Evolutionary conservation across 306 rosid genomes (phyloP).

Genomic region (Vicia villosa): DNA sequence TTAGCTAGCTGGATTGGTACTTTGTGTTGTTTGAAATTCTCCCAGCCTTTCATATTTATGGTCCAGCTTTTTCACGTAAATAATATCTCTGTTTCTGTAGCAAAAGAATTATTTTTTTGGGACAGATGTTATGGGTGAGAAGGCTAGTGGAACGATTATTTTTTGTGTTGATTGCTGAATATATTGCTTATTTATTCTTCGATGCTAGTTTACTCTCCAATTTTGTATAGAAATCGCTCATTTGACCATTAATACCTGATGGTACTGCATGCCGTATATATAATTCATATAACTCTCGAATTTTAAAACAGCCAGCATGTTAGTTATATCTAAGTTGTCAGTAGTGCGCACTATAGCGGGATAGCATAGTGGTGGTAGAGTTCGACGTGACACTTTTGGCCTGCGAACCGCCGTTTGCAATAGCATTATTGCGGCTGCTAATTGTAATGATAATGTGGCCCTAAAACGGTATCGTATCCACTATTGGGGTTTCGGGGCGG

Average conservation of each 20-base stretch:
- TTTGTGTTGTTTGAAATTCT: slow-evolving; percentile 30
- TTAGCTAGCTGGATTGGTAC: slow-evolving; percentile 23
- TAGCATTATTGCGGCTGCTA: too few species aligned
- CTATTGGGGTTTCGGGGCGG: too few species aligned
- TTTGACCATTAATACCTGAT: slow-evolving; percentile 16
- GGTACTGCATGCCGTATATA: background rate
- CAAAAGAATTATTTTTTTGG: slow-evolving; percentile 12
- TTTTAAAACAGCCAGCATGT: slow-evolving; percentile 16
- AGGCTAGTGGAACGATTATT: slow-evolving; percentile 7
- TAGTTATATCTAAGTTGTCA: background rate
- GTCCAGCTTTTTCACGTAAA: background rate
- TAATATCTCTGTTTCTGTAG: slow-evolving; percentile 14
- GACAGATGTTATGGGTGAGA: slow-evolving; percentile 27
- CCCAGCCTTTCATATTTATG: slow-evolving; percentile 7
- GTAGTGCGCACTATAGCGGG: too few species aligned
- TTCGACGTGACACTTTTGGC: too few species aligned
- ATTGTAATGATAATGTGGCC: too few species aligned
- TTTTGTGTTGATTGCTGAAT: slow-evolving; percentile 19
- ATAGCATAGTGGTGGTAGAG: too few species aligned
- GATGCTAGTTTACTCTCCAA: slow-evolving; percentile 11
- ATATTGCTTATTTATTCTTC: slow-evolving; percentile 14
- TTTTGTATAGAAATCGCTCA: slow-evolving; percentile 15
- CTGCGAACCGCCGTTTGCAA: too few species aligned
- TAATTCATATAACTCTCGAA: background rate
- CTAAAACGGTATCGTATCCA: too few species aligned